Percentiles rank a stretch among this genome's conserved stretches.
phyloP scores from a whole-genome alignment of 169 alveolate genomes.

The Plasmodium vivax region DNA sequence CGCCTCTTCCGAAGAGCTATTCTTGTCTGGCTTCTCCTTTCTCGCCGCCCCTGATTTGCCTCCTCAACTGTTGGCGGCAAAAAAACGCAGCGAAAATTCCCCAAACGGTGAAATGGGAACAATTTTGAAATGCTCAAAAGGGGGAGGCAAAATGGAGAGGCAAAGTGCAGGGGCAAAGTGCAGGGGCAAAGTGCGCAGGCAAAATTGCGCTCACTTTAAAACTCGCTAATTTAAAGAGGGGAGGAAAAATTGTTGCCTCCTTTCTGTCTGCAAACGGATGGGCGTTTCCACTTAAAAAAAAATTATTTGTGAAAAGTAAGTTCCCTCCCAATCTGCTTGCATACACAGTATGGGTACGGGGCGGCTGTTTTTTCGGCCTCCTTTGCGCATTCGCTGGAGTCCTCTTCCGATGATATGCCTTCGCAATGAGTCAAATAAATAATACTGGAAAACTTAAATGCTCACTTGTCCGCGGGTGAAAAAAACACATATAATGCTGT shows the following conservation, averaged over 20 bases:
- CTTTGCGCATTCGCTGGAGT: not conserved
- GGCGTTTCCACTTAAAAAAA: not conserved
- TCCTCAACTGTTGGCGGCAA: not conserved
- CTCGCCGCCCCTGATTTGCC: not conserved
- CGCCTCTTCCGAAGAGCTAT: not conserved
- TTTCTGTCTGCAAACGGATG: not conserved
- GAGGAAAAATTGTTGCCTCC: not conserved
- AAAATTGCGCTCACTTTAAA: not conserved
- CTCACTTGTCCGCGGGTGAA: not conserved
- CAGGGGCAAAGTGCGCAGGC: not conserved
- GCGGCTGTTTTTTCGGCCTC: not conserved
- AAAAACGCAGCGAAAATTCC: not conserved
- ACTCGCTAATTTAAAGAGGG: not conserved
- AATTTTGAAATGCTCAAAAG: not conserved
- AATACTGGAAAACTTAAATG: not conserved
- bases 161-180: not conserved
- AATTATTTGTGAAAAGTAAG: not conserved
- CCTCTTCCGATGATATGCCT: not conserved
- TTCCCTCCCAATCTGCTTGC: not conserved
- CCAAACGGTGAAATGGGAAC: not conserved
- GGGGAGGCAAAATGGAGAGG: not conserved
- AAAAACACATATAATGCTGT: not conserved
- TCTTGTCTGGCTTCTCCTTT: not conserved
- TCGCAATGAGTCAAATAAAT: not conserved
- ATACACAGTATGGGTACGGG: not conserved